Percentiles rank a stretch among this genome's conserved stretches.
Evolutionary conservation across 768 basidiomycete species (phyloP).

Genomic region (Antrodiella citrinella): DNA sequence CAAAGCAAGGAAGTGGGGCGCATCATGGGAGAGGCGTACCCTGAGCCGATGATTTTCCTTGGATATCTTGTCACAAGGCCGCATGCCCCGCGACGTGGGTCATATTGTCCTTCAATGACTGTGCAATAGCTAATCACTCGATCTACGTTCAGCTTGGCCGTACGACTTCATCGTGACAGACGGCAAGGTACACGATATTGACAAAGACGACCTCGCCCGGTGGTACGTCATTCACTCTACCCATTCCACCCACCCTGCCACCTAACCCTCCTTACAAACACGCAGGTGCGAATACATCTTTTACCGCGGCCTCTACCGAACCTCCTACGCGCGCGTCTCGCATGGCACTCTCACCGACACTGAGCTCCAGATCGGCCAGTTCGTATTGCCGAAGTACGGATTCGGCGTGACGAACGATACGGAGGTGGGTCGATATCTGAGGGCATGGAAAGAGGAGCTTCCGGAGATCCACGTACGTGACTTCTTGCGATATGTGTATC

Average conservation of each 20-base stretch:
- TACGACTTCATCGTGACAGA: conserved; percentile 74
- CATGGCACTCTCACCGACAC: conserved; percentile 85
- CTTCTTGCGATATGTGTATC: neutral
- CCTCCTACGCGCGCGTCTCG: conserved; percentile 76
- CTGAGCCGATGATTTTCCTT: conserved; percentile 69
- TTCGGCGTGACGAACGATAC: conserved; percentile 48
- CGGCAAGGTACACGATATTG: conserved; percentile 74
- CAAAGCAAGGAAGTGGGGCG: conserved; percentile 76
- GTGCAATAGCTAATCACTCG: neutral
- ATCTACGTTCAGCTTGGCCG: conserved; percentile 46
- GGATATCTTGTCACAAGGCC: conserved; percentile 77
- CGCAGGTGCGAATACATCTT: conserved; percentile 94
- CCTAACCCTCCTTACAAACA: neutral
- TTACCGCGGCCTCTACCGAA: conserved; percentile 73
- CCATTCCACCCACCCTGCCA: neutral
- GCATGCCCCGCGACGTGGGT: conserved; percentile 52
- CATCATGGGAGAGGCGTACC: conserved; percentile 65
- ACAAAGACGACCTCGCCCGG: conserved; percentile 59
- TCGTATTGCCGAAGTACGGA: conserved; percentile 61
- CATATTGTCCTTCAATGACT: too few relatives aligned
- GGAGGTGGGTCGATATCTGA: conserved; percentile 54
- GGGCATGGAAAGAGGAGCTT: conserved; percentile 58
- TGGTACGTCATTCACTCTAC: conserved; percentile 37
- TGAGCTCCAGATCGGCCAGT: conserved; percentile 83
- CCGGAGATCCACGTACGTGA: conserved; percentile 52